phyloP scores from a whole-genome alignment of 306 rosid species.

The Sicyos baderoa region DNA sequence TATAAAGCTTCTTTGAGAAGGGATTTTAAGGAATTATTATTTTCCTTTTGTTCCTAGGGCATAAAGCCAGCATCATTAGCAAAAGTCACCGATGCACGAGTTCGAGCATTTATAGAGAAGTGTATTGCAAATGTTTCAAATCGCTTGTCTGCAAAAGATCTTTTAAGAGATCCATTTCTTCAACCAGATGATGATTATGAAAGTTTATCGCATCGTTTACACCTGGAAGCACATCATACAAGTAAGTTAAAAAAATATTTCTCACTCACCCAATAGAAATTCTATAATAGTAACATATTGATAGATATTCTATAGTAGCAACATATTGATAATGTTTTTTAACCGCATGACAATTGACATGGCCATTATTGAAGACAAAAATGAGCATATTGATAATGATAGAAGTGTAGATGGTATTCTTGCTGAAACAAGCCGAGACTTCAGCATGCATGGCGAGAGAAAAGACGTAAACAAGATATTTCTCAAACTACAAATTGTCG shows the following conservation, averaged over 20 bases:
- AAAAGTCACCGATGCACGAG: slow-evolving; percentile 56
- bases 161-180: slow-evolving; percentile 79
- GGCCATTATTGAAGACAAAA: slow-evolving; percentile 31
- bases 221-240: slow-evolving; percentile 23
- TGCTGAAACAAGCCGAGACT: slow-evolving; percentile 46
- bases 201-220: slow-evolving; percentile 40
- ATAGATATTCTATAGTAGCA: not conserved
- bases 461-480: slow-evolving; percentile 65
- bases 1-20: not conserved
- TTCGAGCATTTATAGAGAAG: slow-evolving; percentile 73
- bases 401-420: slow-evolving; percentile 26
- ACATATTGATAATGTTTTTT: slow-evolving; percentile 14
- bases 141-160: slow-evolving; percentile 76
- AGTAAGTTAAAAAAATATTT: slow-evolving; percentile 26
- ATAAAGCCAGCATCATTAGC: slow-evolving; percentile 83
- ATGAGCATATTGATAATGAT: slow-evolving; percentile 26
- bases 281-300: not conserved
- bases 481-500: slow-evolving; percentile 74
- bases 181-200: slow-evolving; percentile 44
- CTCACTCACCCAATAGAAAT: not conserved
- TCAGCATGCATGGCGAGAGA: slow-evolving; percentile 77
- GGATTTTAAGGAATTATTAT: not conserved
- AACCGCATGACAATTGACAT: slow-evolving; percentile 24
- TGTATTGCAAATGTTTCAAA: slow-evolving; percentile 70
- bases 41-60: slow-evolving; percentile 50